Conservation (phyloP, 768 basidiomycete genomes). For the Termitomyces sp. region DNA sequence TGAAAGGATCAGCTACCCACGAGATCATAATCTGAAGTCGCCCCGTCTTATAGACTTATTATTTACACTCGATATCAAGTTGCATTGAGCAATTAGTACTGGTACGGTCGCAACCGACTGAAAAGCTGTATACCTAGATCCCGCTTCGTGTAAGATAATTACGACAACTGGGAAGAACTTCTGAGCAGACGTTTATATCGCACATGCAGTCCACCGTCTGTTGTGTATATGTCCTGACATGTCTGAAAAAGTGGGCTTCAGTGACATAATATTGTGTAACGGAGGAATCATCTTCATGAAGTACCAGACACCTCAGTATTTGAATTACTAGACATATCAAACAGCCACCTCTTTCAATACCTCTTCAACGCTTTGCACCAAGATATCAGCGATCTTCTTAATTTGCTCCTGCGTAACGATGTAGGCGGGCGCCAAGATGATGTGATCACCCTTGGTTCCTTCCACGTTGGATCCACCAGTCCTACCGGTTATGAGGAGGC, state of each 20-base stretch:
- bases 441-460: constrained; percentile 68
- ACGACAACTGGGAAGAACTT: neutral
- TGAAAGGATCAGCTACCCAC: neutral
- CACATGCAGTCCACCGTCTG: too few relatives aligned
- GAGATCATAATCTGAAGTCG: neutral
- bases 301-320: neutral
- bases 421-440: constrained; percentile 78
- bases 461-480: constrained; percentile 65
- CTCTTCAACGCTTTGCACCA: constrained; percentile 68
- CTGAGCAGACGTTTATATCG: too few relatives aligned
- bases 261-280: neutral
- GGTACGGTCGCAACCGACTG: too few relatives aligned
- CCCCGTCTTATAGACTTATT: too few relatives aligned
- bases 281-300: neutral
- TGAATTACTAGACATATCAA: neutral
- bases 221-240: too few relatives aligned
- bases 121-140: neutral
- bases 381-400: constrained; percentile 60
- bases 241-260: too few relatives aligned
- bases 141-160: neutral
- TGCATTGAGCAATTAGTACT: too few relatives aligned
- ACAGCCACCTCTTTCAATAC: constrained; percentile 41
- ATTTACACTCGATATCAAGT: too few relatives aligned
- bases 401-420: constrained; percentile 71
- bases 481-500: constrained; percentile 72